Conservation (phyloP, 164 flowering plant species). For the Taxillus chinensis region DNA sequence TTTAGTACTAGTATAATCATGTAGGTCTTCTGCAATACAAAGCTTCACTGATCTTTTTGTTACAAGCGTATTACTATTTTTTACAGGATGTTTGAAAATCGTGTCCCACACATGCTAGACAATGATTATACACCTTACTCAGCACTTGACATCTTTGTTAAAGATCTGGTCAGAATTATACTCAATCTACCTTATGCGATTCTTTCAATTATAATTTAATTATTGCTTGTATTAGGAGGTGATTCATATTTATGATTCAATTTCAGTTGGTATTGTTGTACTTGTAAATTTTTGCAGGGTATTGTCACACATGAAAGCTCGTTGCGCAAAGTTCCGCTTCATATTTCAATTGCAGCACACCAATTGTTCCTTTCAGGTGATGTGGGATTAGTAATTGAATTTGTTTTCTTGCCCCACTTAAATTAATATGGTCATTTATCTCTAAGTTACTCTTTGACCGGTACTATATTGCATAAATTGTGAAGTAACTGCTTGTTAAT, state of each 20-base stretch:
- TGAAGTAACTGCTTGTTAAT: too few species aligned
- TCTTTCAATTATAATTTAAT: not conserved
- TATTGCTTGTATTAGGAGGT: too few species aligned
- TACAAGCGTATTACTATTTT: too few species aligned
- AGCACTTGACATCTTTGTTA: slow-evolving; percentile 95
- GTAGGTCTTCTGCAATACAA: not conserved
- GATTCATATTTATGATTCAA: too few species aligned
- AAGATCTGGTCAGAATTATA: slow-evolving; percentile 69
- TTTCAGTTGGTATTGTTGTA: too few species aligned
- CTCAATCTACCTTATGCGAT: not conserved
- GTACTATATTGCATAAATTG: not conserved
- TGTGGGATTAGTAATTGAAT: not conserved
- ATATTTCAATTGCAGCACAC: slow-evolving; percentile 65
- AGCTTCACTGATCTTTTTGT: not conserved
- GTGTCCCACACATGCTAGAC: slow-evolving; percentile 93
- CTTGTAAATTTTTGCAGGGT: slow-evolving; percentile 43
- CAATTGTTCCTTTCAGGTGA: slow-evolving; percentile 83
- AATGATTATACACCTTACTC: slow-evolving; percentile 92
- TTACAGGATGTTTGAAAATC: slow-evolving; percentile 98
- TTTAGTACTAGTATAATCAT: not conserved
- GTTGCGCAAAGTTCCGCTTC: slow-evolving; percentile 69
- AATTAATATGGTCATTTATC: not conserved
- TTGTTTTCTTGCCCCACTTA: not conserved
- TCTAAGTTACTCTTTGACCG: not conserved
- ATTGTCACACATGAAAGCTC: slow-evolving; percentile 79